These are phyloP conservation scores for Meira miltonrushii DNA, from an alignment of 1,284 basidiomycete species.

Conservation along the genomic window DNA sequence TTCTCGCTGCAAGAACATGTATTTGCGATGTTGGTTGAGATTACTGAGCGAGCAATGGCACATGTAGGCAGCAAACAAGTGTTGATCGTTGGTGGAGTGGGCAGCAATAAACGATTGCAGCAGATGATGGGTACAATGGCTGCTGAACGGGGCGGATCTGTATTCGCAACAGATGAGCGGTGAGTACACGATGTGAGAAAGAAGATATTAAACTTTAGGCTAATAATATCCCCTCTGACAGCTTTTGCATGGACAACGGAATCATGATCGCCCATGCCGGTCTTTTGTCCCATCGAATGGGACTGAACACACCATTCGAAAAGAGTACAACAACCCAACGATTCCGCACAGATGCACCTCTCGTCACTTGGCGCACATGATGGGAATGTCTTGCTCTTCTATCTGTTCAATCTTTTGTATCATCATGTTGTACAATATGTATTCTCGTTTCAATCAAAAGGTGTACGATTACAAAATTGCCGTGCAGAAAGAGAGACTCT, in stretches of 20 bases:
- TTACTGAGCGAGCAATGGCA: slow-evolving; percentile 97
- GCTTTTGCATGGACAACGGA: slow-evolving; percentile 98
- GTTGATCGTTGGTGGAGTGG: slow-evolving; percentile 94
- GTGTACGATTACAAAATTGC: no score
- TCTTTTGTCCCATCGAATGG: slow-evolving; percentile 85
- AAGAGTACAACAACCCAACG: slow-evolving; percentile 50
- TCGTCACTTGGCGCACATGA: slow-evolving; percentile 26
- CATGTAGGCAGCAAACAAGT: slow-evolving; percentile 95
- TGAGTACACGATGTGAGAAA: slow-evolving; percentile 50
- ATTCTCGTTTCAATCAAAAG: no score
- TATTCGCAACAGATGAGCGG: slow-evolving; percentile 96
- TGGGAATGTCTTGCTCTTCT: no score
- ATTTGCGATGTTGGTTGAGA: slow-evolving; percentile 98
- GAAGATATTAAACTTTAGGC: background rate
- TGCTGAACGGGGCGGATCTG: slow-evolving; percentile 74
- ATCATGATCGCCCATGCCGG: slow-evolving; percentile 99
- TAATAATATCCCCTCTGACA: slow-evolving; percentile 49
- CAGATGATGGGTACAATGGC: slow-evolving; percentile 99
- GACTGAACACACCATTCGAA: slow-evolving; percentile 53
- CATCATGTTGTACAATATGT: no score
- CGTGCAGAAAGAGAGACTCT: no score
- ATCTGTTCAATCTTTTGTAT: no score
- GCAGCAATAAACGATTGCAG: slow-evolving; percentile 79
- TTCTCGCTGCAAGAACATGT: slow-evolving; percentile 96
- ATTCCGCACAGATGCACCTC: slow-evolving; percentile 47